These are phyloP conservation scores for Asterella californica DNA, from an alignment of 225 moss, liverwort and hornwort genomes.

Conservation along the genomic window DNA sequence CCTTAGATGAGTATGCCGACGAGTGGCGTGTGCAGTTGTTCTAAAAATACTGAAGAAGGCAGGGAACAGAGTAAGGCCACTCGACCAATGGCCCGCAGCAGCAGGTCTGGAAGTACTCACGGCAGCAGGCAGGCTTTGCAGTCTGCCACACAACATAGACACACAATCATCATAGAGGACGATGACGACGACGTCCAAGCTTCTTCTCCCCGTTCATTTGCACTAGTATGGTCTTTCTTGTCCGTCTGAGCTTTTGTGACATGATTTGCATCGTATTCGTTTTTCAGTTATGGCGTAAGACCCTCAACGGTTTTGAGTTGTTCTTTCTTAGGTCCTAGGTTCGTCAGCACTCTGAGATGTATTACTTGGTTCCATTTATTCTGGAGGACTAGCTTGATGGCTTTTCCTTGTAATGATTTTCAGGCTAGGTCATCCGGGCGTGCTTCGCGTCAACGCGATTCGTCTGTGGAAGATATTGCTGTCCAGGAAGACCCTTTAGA, in stretches of 20 bases:
- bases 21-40: background rate
- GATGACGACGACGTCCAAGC: conserved; percentile 36
- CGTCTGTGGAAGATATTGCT: background rate
- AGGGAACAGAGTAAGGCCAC: background rate
- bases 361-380: no score
- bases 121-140: background rate
- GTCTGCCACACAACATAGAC: background rate
- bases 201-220: conserved; percentile 29
- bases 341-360: no score
- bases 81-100: conserved; percentile 3
- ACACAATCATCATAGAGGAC: conserved; percentile 23
- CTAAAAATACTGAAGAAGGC: background rate
- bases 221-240: conserved; percentile 11
- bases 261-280: background rate
- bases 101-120: background rate
- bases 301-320: no score
- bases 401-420: background rate
- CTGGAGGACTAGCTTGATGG: background rate
- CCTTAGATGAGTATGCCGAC: background rate
- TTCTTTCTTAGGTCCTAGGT: no score
- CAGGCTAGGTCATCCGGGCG: conserved; percentile 27
- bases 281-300: background rate
- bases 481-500: conserved; percentile 21
- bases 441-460: conserved; percentile 23
- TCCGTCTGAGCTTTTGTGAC: background rate